Percentiles rank a stretch among this genome's conserved stretches.
These are phyloP conservation scores for Pilobolus umbonatus DNA, from an alignment of 192 early-diverging fungal genomes.

Conservation along the genomic window DNA sequence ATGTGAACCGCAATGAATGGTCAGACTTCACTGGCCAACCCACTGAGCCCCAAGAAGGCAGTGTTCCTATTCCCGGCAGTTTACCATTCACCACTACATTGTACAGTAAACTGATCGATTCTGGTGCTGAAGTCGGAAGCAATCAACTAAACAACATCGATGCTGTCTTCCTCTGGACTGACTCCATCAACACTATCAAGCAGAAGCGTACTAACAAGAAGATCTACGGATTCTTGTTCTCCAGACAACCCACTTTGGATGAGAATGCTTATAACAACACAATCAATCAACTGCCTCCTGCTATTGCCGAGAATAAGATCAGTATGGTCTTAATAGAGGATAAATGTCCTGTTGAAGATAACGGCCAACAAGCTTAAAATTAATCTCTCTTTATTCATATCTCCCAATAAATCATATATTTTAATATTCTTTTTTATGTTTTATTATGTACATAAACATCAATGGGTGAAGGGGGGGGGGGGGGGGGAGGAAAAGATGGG, in stretches of 20 bases:
- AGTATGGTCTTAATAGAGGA: background rate
- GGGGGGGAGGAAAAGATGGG: too few species aligned
- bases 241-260: background rate
- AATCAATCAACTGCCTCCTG: background rate
- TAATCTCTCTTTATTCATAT: background rate
- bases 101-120: constrained; percentile 5
- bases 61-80: background rate
- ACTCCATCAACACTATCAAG: background rate
- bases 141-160: background rate
- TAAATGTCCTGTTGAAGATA: background rate
- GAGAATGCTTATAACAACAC: constrained; percentile 10
- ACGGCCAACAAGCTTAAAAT: background rate
- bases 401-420: too few species aligned
- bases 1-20: background rate
- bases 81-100: background rate
- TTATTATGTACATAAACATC: too few species aligned
- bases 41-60: background rate
- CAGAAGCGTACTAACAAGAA: background rate
- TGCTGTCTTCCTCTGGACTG: constrained; percentile 6
- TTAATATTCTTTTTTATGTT: too few species aligned
- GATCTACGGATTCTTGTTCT: constrained; percentile 1
- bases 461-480: too few species aligned
- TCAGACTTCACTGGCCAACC: background rate
- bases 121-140: background rate
- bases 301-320: background rate